Evolutionary conservation across 2,329 filamentous ascomycete species (phyloP).

Genomic region (Macroventuria anomochaeta): DNA sequence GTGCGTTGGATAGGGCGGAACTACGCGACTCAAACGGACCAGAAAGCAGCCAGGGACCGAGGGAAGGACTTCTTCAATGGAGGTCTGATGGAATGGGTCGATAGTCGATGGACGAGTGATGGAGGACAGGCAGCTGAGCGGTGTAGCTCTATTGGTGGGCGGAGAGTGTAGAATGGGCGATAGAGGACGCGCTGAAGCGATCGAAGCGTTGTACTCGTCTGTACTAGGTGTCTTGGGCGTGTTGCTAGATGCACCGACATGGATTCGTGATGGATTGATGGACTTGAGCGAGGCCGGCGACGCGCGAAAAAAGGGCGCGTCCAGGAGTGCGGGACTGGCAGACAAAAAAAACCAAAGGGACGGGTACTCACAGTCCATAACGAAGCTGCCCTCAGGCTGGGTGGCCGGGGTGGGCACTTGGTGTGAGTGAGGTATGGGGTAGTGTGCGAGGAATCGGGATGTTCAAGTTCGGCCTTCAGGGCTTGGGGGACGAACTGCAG

Average conservation of each 20-base stretch:
- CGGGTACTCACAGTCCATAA: slow-evolving; percentile 66
- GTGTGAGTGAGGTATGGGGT: slow-evolving; percentile 40
- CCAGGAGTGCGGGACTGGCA: slow-evolving; percentile 12
- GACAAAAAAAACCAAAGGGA: slow-evolving; percentile 43
- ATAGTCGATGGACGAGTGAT: slow-evolving; percentile 43
- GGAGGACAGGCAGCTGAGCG: slow-evolving; percentile 32
- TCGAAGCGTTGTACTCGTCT: slow-evolving; percentile 19
- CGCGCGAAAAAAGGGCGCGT: slow-evolving; percentile 25
- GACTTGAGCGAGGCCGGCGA: slow-evolving; percentile 40
- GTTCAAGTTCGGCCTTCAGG: slow-evolving; percentile 24
- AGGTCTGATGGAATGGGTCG: slow-evolving; percentile 50
- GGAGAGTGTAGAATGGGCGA: slow-evolving; percentile 20
- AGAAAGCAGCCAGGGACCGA: slow-evolving; percentile 40
- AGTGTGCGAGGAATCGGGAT: slow-evolving; percentile 30
- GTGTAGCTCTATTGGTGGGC: slow-evolving; percentile 30
- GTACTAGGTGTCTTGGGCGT: slow-evolving; percentile 24
- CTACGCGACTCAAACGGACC: slow-evolving; percentile 53
- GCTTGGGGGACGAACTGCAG: slow-evolving; percentile 15
- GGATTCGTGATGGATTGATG: slow-evolving; percentile 45
- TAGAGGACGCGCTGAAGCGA: slow-evolving; percentile 22
- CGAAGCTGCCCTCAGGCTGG: slow-evolving; percentile 55
- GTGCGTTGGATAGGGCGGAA: slow-evolving; percentile 45
- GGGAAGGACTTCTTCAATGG: slow-evolving; percentile 37
- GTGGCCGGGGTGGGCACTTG: slow-evolving; percentile 34
- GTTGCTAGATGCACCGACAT: slow-evolving; percentile 40